Evolutionary conservation across 1,284 basidiomycete genomes (phyloP).

Genomic region (Coriolopsis trogii): DNA sequence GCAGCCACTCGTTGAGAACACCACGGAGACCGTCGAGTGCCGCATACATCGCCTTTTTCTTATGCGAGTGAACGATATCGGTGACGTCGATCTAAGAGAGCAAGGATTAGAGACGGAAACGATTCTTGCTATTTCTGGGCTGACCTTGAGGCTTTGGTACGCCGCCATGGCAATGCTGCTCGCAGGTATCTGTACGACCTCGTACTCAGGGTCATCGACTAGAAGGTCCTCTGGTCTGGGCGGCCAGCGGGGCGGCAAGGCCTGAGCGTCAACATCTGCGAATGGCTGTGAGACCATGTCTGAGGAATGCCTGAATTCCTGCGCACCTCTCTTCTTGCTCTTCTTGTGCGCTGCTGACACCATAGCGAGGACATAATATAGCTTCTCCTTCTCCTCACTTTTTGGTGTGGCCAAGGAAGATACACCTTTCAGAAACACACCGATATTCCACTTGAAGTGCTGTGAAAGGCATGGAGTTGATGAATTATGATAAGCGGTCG

Average conservation of each 20-base stretch:
- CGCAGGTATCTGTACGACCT: conserved; percentile 69
- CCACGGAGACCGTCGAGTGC: conserved; percentile 50
- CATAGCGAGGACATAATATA: conserved; percentile 77
- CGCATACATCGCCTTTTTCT: conserved; percentile 64
- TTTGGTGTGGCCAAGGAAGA: conserved; percentile 47
- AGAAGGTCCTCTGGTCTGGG: conserved; percentile 51
- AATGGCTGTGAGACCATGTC: too few species aligned
- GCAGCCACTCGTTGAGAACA: conserved; percentile 60
- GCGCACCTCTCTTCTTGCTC: conserved; percentile 57
- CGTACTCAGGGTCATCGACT: conserved; percentile 65
- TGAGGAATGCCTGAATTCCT: too few species aligned
- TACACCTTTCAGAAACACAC: conserved; percentile 77
- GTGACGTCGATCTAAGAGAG: conserved; percentile 67
- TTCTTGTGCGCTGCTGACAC: conserved; percentile 72
- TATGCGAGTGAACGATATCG: conserved; percentile 65
- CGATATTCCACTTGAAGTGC: conserved; percentile 82
- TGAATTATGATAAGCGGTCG: too few species aligned
- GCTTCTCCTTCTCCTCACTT: conserved; percentile 51
- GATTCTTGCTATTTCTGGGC: not conserved
- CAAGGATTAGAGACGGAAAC: not conserved
- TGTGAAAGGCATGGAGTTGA: too few species aligned
- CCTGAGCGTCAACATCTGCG: conserved; percentile 64
- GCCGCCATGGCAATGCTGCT: conserved; percentile 84
- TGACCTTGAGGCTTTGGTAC: conserved; percentile 71
- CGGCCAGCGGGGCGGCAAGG: conserved; percentile 79